A percentile compares a stretch with the other conserved stretches of the same genome.
These are phyloP conservation scores for Aspergillus ustus DNA, from an alignment of 2,329 filamentous ascomycete species.

Conservation along the genomic window DNA sequence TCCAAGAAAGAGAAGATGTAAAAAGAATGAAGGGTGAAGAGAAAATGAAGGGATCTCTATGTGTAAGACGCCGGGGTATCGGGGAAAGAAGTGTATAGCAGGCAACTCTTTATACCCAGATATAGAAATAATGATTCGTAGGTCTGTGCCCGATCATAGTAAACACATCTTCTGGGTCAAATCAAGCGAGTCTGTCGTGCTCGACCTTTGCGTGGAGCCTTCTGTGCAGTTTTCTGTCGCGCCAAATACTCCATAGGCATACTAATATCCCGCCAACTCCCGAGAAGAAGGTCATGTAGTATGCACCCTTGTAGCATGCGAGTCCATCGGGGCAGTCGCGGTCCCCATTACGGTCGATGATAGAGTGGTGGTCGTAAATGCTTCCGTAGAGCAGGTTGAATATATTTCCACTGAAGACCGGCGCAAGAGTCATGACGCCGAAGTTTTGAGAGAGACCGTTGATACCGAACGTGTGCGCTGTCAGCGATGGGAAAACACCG, in stretches of 20 bases:
- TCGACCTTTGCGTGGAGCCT: slow-evolving; percentile 33
- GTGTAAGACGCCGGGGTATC: not conserved
- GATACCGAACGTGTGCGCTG: slow-evolving; percentile 89
- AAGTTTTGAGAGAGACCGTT: slow-evolving; percentile 91
- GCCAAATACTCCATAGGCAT: slow-evolving; percentile 62
- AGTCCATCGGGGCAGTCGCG: slow-evolving; percentile 77
- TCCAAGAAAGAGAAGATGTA: not conserved
- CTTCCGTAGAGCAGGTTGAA: slow-evolving; percentile 91
- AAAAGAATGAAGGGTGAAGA: not conserved
- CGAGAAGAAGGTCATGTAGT: slow-evolving; percentile 75
- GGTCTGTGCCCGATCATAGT: not conserved
- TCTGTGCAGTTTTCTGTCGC: slow-evolving; percentile 40
- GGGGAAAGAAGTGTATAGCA: not conserved
- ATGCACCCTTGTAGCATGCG: slow-evolving; percentile 79
- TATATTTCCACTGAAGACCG: slow-evolving; percentile 83
- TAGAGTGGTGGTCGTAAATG: slow-evolving; percentile 80
- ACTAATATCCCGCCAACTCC: slow-evolving; percentile 71
- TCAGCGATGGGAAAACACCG: slow-evolving; percentile 87
- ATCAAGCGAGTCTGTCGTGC: slow-evolving; percentile 40
- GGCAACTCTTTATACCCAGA: not conserved
- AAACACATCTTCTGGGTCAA: not conserved
- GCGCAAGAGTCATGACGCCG: slow-evolving; percentile 91
- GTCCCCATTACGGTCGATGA: slow-evolving; percentile 70
- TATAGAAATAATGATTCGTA: not conserved
- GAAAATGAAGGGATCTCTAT: not conserved